Percentiles rank a stretch among this genome's conserved stretches.
phyloP scores from a whole-genome alignment of 2,329 filamentous ascomycete genomes.

The Fusarium dlaminii region DNA sequence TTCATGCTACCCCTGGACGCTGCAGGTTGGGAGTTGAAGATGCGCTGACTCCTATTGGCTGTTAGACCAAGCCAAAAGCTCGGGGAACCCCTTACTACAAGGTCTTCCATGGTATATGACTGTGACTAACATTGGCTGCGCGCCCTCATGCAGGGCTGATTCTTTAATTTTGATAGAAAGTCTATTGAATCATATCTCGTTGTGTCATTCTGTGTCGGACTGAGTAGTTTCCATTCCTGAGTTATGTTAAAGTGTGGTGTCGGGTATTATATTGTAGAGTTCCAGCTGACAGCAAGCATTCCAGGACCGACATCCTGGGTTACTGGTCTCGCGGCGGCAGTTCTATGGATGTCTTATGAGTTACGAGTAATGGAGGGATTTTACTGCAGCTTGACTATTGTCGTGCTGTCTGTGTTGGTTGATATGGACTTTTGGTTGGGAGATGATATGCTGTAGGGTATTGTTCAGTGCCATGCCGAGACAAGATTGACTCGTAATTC shows the following conservation, averaged over 20 bases:
- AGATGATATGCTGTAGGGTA: neutral
- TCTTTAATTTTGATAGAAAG: neutral
- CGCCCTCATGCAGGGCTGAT: neutral
- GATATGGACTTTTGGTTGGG: neutral
- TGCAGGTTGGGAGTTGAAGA: conserved; percentile 16
- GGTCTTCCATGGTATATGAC: too few species aligned
- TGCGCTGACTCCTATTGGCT: neutral
- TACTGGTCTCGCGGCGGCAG: conserved; percentile 1
- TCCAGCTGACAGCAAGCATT: conserved; percentile 10
- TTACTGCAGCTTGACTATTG: neutral
- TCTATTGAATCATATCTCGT: neutral
- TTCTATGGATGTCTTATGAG: conserved; percentile 13
- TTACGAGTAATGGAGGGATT: neutral
- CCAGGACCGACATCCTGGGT: conserved; percentile 20
- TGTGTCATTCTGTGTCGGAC: conserved; percentile 7
- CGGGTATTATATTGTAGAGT: neutral
- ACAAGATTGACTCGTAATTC: neutral
- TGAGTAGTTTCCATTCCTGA: conserved; percentile 19
- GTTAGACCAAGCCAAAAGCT: too few species aligned
- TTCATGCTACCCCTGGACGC: conserved; percentile 26
- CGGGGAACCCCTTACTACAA: too few species aligned
- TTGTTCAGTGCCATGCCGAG: neutral
- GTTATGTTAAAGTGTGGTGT: conserved; percentile 15
- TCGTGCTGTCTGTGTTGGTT: neutral
- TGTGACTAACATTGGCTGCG: neutral